Conservation (phyloP, 2,329 filamentous ascomycete genomes). For the Phoma sp. region DNA sequence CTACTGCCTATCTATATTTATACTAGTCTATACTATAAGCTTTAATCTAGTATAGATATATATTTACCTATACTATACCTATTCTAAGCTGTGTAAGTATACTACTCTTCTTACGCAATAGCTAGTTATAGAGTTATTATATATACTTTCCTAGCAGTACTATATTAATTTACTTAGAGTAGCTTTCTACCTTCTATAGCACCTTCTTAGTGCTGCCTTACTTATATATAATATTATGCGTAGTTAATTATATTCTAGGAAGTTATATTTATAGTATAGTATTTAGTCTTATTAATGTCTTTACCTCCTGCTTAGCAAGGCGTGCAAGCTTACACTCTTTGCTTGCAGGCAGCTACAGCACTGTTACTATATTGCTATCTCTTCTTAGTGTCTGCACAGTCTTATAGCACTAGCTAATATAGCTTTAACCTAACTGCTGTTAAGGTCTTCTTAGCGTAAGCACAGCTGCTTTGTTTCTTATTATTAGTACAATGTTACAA, state of each 20-base stretch:
- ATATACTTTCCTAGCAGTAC: constrained; percentile 19
- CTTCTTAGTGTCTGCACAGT: constrained; percentile 9
- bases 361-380: constrained; percentile 12
- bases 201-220: constrained; percentile 15
- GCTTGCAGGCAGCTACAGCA: constrained; percentile 14
- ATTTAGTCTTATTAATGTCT: constrained; percentile 8
- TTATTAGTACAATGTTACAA: too few relatives aligned
- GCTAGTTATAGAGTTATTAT: constrained; percentile 12
- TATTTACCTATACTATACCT: constrained; percentile 18
- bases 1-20: constrained; percentile 5
- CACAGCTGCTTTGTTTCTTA: constrained; percentile 5
- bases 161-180: constrained; percentile 13
- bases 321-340: constrained; percentile 14
- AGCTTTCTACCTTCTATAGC: constrained; percentile 10
- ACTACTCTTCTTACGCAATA: constrained; percentile 15
- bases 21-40: constrained; percentile 12
- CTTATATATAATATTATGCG: constrained; percentile 15
- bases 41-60: constrained; percentile 16
- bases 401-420: constrained; percentile 14
- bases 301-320: constrained; percentile 15
- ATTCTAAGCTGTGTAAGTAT: constrained; percentile 17
- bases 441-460: constrained; percentile 16
- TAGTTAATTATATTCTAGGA: constrained; percentile 13
- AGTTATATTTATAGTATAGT: constrained; percentile 11
- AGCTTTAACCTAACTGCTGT: constrained; percentile 10